phyloP scores from a whole-genome alignment of 78 protist species.

The slime mould (Dictyostelium discoideum) region dicty_2.7 NC_007088.5:4016501-4017000 shows the following conservation, averaged over 20 bases:
- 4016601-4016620: neutral
- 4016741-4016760: neutral
- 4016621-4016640: slow-evolving; percentile 9
- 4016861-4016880: neutral
- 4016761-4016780: neutral
- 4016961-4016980: too few species aligned
- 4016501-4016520: neutral
- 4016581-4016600: slow-evolving; percentile 14
- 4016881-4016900: too few species aligned
- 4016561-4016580: slow-evolving; percentile 55
- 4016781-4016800: neutral
- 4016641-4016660: slow-evolving; percentile 5
- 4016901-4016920: too few species aligned
- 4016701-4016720: slow-evolving; percentile 28
- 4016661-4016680: neutral
- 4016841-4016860: neutral
- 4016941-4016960: neutral
- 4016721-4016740: neutral
- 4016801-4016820: too few species aligned
- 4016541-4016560: neutral
- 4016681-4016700: slow-evolving; percentile 19
- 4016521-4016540: neutral
- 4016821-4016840: neutral
- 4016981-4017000: too few species aligned
- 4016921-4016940: neutral